Percentiles rank a stretch among this genome's conserved stretches.
Conservation (phyloP, 495 filamentous ascomycete genomes). For the Talaromyces borbonicus region DNA sequence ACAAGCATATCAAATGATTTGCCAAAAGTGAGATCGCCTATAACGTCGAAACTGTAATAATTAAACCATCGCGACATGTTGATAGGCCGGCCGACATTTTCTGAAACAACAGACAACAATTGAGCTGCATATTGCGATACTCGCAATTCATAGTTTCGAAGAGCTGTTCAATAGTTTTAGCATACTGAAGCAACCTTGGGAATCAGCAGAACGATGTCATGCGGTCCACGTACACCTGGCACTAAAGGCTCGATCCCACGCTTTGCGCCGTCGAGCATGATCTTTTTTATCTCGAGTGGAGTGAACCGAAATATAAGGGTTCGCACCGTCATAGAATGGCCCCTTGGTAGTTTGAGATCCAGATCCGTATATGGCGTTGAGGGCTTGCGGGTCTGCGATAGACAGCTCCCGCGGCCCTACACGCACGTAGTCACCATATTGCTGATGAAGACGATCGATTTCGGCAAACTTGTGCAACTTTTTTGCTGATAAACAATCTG, state of each 20-base stretch:
- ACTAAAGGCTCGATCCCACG: slow-evolving; percentile 6
- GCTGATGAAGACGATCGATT: slow-evolving; percentile 17
- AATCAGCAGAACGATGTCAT: not conserved
- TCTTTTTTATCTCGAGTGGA: slow-evolving; percentile 8
- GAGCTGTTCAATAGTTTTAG: not conserved
- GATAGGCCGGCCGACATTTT: slow-evolving; percentile 11
- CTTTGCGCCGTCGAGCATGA: slow-evolving; percentile 8
- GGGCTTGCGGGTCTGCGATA: slow-evolving; percentile 13
- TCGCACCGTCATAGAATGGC: slow-evolving; percentile 25
- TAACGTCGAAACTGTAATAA: slow-evolving; percentile 36
- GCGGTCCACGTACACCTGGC: not conserved
- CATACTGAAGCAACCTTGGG: not conserved
- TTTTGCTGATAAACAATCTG: slow-evolving; percentile 21
- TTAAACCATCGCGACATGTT: slow-evolving; percentile 32
- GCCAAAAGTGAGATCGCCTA: slow-evolving; percentile 39
- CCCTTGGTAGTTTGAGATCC: slow-evolving; percentile 19
- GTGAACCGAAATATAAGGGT: slow-evolving; percentile 8
- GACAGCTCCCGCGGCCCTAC: slow-evolving; percentile 20
- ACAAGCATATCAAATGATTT: slow-evolving; percentile 33
- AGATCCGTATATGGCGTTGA: slow-evolving; percentile 16
- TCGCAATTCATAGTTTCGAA: slow-evolving; percentile 9
- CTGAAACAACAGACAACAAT: slow-evolving; percentile 8
- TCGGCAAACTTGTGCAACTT: slow-evolving; percentile 26
- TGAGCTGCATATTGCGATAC: slow-evolving; percentile 11
- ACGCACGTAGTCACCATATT: slow-evolving; percentile 28